Evolutionary conservation across 768 basidiomycete species (phyloP).

Genomic region (Trametes villosa): DNA sequence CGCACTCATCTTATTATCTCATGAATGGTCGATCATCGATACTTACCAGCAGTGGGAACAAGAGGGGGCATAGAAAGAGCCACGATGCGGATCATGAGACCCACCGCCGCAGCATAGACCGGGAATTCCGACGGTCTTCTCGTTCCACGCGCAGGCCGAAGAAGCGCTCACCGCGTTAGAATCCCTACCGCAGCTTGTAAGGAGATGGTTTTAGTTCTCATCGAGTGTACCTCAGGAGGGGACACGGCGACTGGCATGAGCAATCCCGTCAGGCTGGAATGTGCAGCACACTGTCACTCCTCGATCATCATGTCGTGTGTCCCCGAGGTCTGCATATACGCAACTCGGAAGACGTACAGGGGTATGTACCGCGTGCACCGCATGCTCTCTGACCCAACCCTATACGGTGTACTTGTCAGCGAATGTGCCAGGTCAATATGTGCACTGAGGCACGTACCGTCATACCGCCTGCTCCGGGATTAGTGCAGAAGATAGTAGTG

Average conservation of each 20-base stretch:
- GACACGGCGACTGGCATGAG: no score
- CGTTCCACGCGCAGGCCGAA: not conserved
- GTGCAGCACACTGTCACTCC: no score
- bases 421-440: no score
- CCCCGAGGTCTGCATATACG: not conserved
- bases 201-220: no score
- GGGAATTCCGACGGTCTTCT: not conserved
- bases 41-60: not conserved
- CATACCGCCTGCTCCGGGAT: constrained; percentile 2
- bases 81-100: not conserved
- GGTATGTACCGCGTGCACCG: constrained; percentile 9
- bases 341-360: constrained; percentile 8
- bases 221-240: no score
- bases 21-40: not conserved
- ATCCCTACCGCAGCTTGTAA: no score
- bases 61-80: not conserved
- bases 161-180: not conserved
- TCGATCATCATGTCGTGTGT: not conserved
- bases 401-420: not conserved
- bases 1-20: not conserved
- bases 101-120: not conserved
- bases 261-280: no score
- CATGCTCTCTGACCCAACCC: constrained; percentile 10
- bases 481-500: constrained; percentile 17
- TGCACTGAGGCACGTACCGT: not conserved